These are phyloP conservation scores for Agrocybe chaxingu DNA, from an alignment of 768 basidiomycete species.

Conservation along the genomic window DNA sequence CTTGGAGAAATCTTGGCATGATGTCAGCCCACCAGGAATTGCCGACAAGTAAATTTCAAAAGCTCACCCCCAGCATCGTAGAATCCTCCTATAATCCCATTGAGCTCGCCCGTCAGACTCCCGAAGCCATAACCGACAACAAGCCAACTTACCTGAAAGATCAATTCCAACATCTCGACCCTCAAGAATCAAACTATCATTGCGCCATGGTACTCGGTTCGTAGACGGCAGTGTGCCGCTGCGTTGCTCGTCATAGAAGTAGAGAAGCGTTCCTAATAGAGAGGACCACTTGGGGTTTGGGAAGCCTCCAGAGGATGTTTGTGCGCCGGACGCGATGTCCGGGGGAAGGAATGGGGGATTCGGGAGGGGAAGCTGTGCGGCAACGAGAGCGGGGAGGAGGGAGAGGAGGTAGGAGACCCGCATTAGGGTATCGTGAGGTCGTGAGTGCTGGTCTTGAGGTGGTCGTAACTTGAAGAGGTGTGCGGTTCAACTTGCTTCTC, in stretches of 20 bases:
- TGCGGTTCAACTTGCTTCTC: slow-evolving; percentile 15
- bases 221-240: slow-evolving; percentile 67
- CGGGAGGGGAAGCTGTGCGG: slow-evolving; percentile 63
- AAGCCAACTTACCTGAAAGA: slow-evolving; percentile 48
- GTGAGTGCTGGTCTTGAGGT: slow-evolving; percentile 8
- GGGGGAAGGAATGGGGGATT: slow-evolving; percentile 65
- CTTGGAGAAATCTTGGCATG: slow-evolving; percentile 75
- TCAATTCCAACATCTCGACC: slow-evolving; percentile 73
- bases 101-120: no score
- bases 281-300: slow-evolving; percentile 83
- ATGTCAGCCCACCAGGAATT: slow-evolving; percentile 2
- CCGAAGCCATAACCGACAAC: no score
- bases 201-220: slow-evolving; percentile 85
- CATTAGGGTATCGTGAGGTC: slow-evolving; percentile 17
- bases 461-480: slow-evolving; percentile 7
- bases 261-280: slow-evolving; percentile 76
- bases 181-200: slow-evolving; percentile 74
- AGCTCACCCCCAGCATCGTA: slow-evolving; percentile 86
- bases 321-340: slow-evolving; percentile 51
- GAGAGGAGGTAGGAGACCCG: slow-evolving; percentile 19
- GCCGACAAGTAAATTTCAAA: not conserved
- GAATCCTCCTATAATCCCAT: slow-evolving; percentile 53
- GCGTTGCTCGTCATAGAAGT: slow-evolving; percentile 90
- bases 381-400: slow-evolving; percentile 24
- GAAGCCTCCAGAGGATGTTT: slow-evolving; percentile 36